Evolutionary conservation across 2,329 filamentous ascomycete species (phyloP).

Genomic region (Sclerotinia trifoliorum): DNA sequence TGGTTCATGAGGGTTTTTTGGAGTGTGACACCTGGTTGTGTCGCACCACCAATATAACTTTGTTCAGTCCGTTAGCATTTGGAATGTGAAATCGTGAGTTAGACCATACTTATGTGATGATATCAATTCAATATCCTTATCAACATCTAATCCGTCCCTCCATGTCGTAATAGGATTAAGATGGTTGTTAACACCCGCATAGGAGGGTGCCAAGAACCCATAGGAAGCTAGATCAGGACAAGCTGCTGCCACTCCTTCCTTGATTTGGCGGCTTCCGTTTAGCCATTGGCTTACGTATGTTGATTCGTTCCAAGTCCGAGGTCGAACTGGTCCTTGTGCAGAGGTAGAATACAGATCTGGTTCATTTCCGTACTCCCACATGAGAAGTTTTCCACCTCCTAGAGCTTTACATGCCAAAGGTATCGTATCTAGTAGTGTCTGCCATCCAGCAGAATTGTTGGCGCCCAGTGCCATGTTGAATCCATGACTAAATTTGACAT

Average conservation of each 20-base stretch:
- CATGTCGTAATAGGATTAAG: slow-evolving; percentile 53
- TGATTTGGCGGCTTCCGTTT: slow-evolving; percentile 52
- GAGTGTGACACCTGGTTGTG: slow-evolving; percentile 59
- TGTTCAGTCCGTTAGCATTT: slow-evolving; percentile 15
- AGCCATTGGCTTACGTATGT: slow-evolving; percentile 59
- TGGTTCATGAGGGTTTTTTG: slow-evolving; percentile 65
- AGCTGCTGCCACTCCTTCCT: slow-evolving; percentile 44
- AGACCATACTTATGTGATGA: slow-evolving; percentile 57
- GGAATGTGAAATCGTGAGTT: neutral
- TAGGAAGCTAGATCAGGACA: slow-evolving; percentile 53
- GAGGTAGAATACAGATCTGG: slow-evolving; percentile 58
- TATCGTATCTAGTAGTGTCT: slow-evolving; percentile 54
- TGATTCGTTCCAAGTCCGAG: slow-evolving; percentile 52
- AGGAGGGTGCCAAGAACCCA: slow-evolving; percentile 57
- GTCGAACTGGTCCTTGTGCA: slow-evolving; percentile 52
- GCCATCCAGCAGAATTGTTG: slow-evolving; percentile 51
- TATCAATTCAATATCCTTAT: slow-evolving; percentile 52
- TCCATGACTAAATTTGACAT: slow-evolving; percentile 57
- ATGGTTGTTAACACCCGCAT: slow-evolving; percentile 52
- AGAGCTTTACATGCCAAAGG: slow-evolving; percentile 58
- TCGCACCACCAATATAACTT: slow-evolving; percentile 62
- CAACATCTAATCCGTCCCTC: slow-evolving; percentile 52
- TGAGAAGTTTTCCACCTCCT: slow-evolving; percentile 49
- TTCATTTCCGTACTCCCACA: slow-evolving; percentile 65
- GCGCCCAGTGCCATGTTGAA: slow-evolving; percentile 56